phyloP scores from a whole-genome alignment of 306 rosid species.

The Abrus precatorius region DNA sequence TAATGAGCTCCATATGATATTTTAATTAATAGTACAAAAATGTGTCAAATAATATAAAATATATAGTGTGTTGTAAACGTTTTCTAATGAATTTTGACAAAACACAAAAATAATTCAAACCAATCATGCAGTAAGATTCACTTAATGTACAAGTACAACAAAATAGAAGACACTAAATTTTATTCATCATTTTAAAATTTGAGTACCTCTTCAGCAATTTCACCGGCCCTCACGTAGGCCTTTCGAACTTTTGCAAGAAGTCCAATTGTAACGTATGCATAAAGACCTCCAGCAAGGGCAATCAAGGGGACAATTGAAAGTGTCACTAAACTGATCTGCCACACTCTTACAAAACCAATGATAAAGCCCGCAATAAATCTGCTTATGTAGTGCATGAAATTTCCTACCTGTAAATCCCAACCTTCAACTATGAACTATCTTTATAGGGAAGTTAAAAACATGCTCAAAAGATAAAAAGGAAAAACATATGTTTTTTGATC shows the following conservation, averaged over 20 bases:
- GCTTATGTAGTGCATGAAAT: conserved; percentile 93
- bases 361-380: conserved; percentile 78
- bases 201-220: conserved; percentile 96
- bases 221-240: conserved; percentile 92
- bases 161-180: background rate
- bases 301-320: conserved; percentile 91
- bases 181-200: background rate
- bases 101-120: background rate
- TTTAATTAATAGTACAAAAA: too few species aligned
- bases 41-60: too few species aligned
- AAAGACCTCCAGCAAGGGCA: conserved; percentile 94
- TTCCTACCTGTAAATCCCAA: conserved; percentile 75
- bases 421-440: background rate
- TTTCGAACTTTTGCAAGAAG: conserved; percentile 82
- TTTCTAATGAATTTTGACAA: background rate
- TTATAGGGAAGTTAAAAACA: background rate
- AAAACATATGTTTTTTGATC: too few species aligned
- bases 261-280: conserved; percentile 86
- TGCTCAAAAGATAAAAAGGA: background rate
- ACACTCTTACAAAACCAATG: conserved; percentile 87
- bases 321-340: conserved; percentile 95
- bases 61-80: background rate
- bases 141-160: background rate
- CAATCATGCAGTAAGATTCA: background rate
- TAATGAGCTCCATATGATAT: background rate